phyloP scores from a whole-genome alignment of 805 yeast genomes.

The Kodamaea hsintzibuensis region DNA sequence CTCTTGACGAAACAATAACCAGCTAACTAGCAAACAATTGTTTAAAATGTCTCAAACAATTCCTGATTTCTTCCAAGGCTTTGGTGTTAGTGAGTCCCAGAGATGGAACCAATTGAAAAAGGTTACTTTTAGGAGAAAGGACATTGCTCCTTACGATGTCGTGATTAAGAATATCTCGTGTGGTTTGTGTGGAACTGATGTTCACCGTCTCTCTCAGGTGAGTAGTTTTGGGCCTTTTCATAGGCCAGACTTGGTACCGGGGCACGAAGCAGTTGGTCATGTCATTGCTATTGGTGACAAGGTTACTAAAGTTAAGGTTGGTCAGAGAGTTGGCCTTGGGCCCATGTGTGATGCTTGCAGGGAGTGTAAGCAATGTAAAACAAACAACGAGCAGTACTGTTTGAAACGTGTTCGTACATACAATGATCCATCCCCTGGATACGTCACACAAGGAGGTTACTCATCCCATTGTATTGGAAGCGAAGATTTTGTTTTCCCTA shows the following conservation, averaged over 20 bases:
- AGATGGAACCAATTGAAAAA: constrained; percentile 36
- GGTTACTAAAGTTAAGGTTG: constrained; percentile 53
- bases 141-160: constrained; percentile 41
- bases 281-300: constrained; percentile 59
- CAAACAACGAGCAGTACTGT: constrained; percentile 51
- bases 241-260: constrained; percentile 45
- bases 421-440: constrained; percentile 37
- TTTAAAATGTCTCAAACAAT: constrained; percentile 3
- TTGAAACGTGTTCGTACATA: constrained; percentile 51
- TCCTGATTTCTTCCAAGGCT: constrained; percentile 37
- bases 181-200: constrained; percentile 64
- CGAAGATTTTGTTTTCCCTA: constrained; percentile 46
- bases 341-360: constrained; percentile 65
- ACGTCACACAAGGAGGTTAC: constrained; percentile 49
- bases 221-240: constrained; percentile 51
- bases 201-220: constrained; percentile 49
- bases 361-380: constrained; percentile 54
- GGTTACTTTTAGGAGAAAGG: constrained; percentile 28
- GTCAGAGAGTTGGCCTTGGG: constrained; percentile 80
- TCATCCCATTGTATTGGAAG: constrained; percentile 47
- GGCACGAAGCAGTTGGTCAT: constrained; percentile 67
- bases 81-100: constrained; percentile 28
- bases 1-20: not conserved
- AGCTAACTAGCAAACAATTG: not conserved
- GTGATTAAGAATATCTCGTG: constrained; percentile 61